These are phyloP conservation scores for Nicotiana tomentosiformis DNA, from an alignment of 257 asterid species.

Conservation along the genomic window DNA sequence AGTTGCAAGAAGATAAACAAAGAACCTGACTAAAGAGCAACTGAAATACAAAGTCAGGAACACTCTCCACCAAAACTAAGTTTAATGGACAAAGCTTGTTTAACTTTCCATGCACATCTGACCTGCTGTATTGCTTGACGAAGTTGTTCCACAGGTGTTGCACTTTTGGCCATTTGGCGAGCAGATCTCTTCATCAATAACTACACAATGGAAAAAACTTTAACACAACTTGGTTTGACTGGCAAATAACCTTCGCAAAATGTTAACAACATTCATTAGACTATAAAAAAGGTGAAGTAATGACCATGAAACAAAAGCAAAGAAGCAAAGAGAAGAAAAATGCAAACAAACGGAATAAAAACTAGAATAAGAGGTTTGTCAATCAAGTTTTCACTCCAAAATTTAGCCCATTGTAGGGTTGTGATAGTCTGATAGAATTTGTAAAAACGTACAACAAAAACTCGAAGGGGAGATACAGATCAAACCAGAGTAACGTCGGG, in stretches of 20 bases:
- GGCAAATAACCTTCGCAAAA: neutral
- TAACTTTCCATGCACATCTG: slow-evolving; percentile 22
- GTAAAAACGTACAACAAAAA: neutral
- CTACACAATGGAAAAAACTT: slow-evolving; percentile 34
- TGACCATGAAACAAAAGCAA: neutral
- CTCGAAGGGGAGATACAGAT: neutral
- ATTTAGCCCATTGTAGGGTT: neutral
- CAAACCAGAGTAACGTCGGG: neutral
- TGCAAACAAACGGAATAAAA: neutral
- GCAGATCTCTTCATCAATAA: slow-evolving; percentile 77
- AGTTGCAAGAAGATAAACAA: neutral
- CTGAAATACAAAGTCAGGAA: neutral
- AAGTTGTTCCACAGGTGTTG: slow-evolving; percentile 79
- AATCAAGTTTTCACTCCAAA: neutral
- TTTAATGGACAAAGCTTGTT: neutral
- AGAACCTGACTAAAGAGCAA: neutral
- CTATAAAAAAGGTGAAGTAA: neutral
- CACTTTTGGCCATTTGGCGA: slow-evolving; percentile 61
- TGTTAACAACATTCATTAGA: neutral
- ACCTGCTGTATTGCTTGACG: slow-evolving; percentile 75
- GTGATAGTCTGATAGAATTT: neutral
- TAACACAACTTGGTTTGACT: neutral
- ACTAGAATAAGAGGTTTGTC: neutral
- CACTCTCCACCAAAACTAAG: neutral
- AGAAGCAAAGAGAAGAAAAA: neutral